A percentile compares a stretch with the other conserved stretches of the same genome.
phyloP scores from a whole-genome alignment of 345 rosid genomes.

The Eucalyptus sp. region DNA sequence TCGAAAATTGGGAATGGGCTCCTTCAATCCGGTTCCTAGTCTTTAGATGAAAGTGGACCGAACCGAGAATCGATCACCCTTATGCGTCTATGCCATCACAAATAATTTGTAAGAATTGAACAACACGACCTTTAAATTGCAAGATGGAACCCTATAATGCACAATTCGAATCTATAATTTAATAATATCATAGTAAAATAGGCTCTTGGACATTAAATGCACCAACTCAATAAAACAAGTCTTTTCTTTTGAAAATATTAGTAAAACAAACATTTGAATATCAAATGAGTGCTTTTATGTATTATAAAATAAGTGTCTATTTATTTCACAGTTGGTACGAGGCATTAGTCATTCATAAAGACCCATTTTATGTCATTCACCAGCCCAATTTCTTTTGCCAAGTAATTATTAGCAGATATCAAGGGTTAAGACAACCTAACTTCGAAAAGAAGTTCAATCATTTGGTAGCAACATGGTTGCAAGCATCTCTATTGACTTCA shows the following conservation, averaged over 20 bases:
- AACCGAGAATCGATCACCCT: rapidly evolving
- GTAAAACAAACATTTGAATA: not conserved
- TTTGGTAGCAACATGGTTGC: not conserved
- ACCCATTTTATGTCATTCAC: not conserved
- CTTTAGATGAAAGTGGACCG: rapidly evolving
- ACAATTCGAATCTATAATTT: not conserved
- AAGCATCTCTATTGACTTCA: not conserved
- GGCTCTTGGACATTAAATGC: not conserved
- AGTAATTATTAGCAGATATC: not conserved
- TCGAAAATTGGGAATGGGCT: rapidly evolving
- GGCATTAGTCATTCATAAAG: not conserved
- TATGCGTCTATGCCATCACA: rapidly evolving
- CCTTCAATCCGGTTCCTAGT: rapidly evolving
- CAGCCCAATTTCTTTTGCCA: not conserved
- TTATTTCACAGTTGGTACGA: rapidly evolving
- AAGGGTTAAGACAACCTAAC: not conserved
- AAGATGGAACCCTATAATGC: not conserved
- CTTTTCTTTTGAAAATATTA: not conserved
- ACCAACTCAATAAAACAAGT: not conserved
- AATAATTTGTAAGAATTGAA: not conserved
- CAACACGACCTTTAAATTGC: not conserved
- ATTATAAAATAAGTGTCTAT: not conserved
- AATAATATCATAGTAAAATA: not conserved
- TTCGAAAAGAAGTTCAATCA: not conserved
- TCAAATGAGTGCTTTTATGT: not conserved